A percentile compares a stretch with the other conserved stretches of the same genome.
These are phyloP conservation scores for Hypoxylon sp. DNA, from an alignment of 2,329 filamentous ascomycete genomes.

Conservation along the genomic window DNA sequence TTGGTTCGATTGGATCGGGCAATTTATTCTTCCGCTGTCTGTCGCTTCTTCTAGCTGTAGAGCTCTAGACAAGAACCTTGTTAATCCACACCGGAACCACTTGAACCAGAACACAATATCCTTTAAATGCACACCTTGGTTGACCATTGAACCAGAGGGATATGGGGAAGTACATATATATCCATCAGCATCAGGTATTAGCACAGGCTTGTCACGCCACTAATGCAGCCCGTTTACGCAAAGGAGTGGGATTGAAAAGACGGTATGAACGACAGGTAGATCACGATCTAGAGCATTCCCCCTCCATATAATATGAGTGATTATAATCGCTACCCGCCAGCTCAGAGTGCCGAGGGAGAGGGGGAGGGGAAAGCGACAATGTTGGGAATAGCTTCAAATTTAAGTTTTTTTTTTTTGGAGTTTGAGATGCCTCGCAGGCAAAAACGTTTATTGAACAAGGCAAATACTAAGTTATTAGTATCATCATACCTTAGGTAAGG, in stretches of 20 bases:
- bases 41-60: too few relatives aligned
- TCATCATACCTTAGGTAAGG: too few relatives aligned
- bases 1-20: slow-evolving; percentile 27
- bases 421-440: too few relatives aligned
- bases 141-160: too few relatives aligned
- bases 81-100: slow-evolving; percentile 14
- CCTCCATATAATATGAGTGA: slow-evolving; percentile 15
- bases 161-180: too few relatives aligned
- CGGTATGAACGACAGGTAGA: slow-evolving; percentile 26
- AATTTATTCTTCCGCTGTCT: slow-evolving; percentile 21
- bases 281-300: slow-evolving; percentile 6
- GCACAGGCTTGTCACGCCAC: slow-evolving; percentile 31
- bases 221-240: slow-evolving; percentile 31
- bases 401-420: too few relatives aligned
- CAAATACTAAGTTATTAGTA: too few relatives aligned
- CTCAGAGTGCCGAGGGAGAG: slow-evolving; percentile 1
- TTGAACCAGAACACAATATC: slow-evolving; percentile 15
- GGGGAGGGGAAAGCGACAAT: slow-evolving; percentile 5
- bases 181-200: slow-evolving; percentile 18
- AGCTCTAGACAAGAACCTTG: too few relatives aligned
- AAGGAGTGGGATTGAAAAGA: slow-evolving; percentile 28
- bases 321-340: slow-evolving; percentile 5
- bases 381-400: slow-evolving; percentile 33
- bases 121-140: slow-evolving; percentile 33
- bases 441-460: too few relatives aligned